phyloP scores from a whole-genome alignment of 1,139 yeast species.

The Spencermartinsiella ligniputridi region DNA sequence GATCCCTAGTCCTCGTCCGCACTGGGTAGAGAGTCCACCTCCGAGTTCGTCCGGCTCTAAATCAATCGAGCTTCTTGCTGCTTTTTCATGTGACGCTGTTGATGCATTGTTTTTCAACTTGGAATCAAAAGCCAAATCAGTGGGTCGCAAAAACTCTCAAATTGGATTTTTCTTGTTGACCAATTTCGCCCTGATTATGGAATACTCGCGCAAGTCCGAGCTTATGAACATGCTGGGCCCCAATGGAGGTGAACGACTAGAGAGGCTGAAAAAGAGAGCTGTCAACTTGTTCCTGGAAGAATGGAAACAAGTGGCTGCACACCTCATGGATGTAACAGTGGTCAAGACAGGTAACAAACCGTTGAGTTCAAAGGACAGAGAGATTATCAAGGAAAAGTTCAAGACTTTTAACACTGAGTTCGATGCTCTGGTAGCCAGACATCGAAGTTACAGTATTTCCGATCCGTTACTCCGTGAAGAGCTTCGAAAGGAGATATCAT shows the following conservation, averaged over 20 bases:
- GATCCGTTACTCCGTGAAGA: constrained; percentile 61
- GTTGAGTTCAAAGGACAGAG: constrained; percentile 59
- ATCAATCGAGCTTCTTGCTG: constrained; percentile 48
- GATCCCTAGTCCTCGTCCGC: constrained; percentile 47
- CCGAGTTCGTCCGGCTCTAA: constrained; percentile 36
- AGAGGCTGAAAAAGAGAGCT: constrained; percentile 67
- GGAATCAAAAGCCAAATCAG: constrained; percentile 49
- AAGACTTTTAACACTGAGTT: constrained; percentile 76
- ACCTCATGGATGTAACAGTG: constrained; percentile 49
- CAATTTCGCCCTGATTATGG: constrained; percentile 71
- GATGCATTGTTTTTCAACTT: constrained; percentile 64
- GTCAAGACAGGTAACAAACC: constrained; percentile 25
- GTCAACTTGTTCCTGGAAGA: constrained; percentile 72
- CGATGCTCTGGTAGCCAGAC: constrained; percentile 63
- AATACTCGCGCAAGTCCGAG: constrained; percentile 59
- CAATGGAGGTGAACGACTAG: constrained; percentile 63
- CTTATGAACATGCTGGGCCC: constrained; percentile 54
- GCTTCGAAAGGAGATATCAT: constrained; percentile 61
- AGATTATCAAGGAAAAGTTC: constrained; percentile 81
- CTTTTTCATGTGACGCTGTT: constrained; percentile 67
- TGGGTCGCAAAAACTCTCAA: constrained; percentile 35
- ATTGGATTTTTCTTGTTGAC: constrained; percentile 69
- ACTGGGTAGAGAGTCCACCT: constrained; percentile 22
- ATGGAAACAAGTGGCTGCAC: constrained; percentile 77
- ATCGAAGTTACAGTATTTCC: constrained; percentile 59